These are phyloP conservation scores for Protomyces inouyei DNA, from an alignment of 1,139 yeast species.

Conservation along the genomic window DNA sequence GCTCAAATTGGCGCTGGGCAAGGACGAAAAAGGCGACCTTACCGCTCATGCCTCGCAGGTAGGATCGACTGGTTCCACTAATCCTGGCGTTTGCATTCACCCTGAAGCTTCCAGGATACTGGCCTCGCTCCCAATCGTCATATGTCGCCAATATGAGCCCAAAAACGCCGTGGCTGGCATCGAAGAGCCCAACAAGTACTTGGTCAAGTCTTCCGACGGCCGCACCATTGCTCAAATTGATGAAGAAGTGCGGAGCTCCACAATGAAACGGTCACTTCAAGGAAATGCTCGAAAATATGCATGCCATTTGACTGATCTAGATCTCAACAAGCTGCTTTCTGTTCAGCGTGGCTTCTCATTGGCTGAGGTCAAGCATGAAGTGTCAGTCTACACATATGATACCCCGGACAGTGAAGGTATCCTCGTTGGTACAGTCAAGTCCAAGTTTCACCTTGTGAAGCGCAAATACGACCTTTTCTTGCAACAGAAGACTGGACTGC, in stretches of 20 bases:
- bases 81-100: neutral
- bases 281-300: slow-evolving; percentile 45
- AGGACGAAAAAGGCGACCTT: neutral
- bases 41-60: too few relatives aligned
- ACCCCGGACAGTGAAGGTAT: slow-evolving; percentile 39
- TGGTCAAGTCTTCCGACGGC: slow-evolving; percentile 66
- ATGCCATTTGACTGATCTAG: slow-evolving; percentile 69
- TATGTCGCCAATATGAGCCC: slow-evolving; percentile 81
- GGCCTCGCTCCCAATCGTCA: slow-evolving; percentile 62
- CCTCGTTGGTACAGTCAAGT: slow-evolving; percentile 75
- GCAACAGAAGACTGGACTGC: slow-evolving; percentile 37
- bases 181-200: slow-evolving; percentile 80
- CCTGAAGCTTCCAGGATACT: neutral
- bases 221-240: slow-evolving; percentile 71
- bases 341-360: slow-evolving; percentile 64
- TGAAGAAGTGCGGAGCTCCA: slow-evolving; percentile 43
- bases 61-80: too few relatives aligned
- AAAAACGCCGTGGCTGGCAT: slow-evolving; percentile 85
- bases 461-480: slow-evolving; percentile 71
- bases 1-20: neutral
- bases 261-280: slow-evolving; percentile 59
- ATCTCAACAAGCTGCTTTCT: slow-evolving; percentile 57
- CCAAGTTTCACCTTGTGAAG: slow-evolving; percentile 93
- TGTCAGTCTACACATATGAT: slow-evolving; percentile 33
- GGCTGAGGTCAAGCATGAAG: slow-evolving; percentile 38